Evolutionary conservation across 768 basidiomycete genomes (phyloP).

Genomic region (Leccinum variicolor): DNA sequence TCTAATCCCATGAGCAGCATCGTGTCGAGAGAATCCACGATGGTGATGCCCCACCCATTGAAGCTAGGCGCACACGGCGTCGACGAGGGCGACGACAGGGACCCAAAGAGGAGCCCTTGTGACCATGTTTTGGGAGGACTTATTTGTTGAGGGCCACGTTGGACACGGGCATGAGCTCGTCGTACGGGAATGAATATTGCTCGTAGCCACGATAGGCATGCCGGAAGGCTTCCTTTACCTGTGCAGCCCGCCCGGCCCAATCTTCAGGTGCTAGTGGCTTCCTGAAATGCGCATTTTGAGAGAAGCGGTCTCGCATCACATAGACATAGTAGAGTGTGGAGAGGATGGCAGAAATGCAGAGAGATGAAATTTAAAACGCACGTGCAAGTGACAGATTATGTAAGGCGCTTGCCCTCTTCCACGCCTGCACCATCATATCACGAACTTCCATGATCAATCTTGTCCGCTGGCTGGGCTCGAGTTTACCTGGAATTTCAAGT

Average conservation of each 20-base stretch:
- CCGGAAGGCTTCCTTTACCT: conserved; percentile 60
- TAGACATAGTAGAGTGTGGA: conserved; percentile 18
- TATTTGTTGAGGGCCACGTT: conserved; percentile 49
- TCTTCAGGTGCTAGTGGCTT: conserved; percentile 19
- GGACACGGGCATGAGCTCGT: conserved; percentile 57
- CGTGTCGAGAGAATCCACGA: conserved; percentile 82
- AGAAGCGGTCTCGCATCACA: conserved; percentile 1
- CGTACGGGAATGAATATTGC: conserved; percentile 55
- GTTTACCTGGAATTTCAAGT: too few species aligned
- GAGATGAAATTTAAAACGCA: too few species aligned
- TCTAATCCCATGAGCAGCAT: conserved; percentile 77
- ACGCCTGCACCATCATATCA: too few species aligned
- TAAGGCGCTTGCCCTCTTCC: too few species aligned
- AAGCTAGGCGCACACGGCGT: conserved; percentile 42
- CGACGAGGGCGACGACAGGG: not conserved
- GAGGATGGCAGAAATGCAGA: conserved; percentile 7
- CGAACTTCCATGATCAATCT: too few species aligned
- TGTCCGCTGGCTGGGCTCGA: too few species aligned
- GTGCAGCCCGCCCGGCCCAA: conserved; percentile 52
- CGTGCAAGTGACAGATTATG: too few species aligned
- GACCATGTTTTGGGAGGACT: conserved; percentile 14
- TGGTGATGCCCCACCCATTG: conserved; percentile 77
- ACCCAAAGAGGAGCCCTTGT: not conserved
- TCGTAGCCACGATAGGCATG: conserved; percentile 71
- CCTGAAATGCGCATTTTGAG: not conserved